phyloP scores from a whole-genome alignment of 169 alveolate species.

The Cryptosporidium meleagridis region DNA sequence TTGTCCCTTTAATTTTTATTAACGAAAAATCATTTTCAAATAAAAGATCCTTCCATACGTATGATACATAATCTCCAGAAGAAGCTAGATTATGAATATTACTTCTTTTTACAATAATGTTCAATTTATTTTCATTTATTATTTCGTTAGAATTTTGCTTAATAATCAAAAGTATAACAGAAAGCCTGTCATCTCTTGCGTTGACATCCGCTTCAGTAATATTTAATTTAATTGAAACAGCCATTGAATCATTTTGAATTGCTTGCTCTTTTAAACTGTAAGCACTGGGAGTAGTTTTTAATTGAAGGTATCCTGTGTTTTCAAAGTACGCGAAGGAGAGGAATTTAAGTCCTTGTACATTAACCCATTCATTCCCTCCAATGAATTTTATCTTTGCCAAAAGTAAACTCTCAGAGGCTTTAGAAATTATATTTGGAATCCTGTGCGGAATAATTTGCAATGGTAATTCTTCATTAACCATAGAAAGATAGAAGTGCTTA shows the following conservation, averaged over 20 bases:
- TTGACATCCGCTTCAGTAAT: slow-evolving; percentile 4
- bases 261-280: background rate
- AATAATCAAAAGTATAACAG: slow-evolving; percentile 15
- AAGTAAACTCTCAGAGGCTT: background rate
- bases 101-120: slow-evolving; percentile 19
- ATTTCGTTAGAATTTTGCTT: background rate
- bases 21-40: slow-evolving; percentile 16
- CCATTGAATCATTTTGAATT: background rate
- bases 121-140: slow-evolving; percentile 20
- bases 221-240: slow-evolving; percentile 38
- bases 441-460: slow-evolving; percentile 20
- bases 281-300: slow-evolving; percentile 15
- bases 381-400: background rate
- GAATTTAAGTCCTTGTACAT: background rate
- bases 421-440: slow-evolving; percentile 13
- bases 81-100: slow-evolving; percentile 23
- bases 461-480: slow-evolving; percentile 11
- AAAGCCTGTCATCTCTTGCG: background rate
- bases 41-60: slow-evolving; percentile 44
- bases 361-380: slow-evolving; percentile 26
- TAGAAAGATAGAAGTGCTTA: background rate
- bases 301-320: slow-evolving; percentile 20
- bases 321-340: slow-evolving; percentile 40
- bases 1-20: slow-evolving; percentile 9
- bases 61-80: slow-evolving; percentile 19